A percentile compares a stretch with the other conserved stretches of the same genome.
Conservation (phyloP, 257 asterid genomes). For the Solanum dulcamara region DNA sequence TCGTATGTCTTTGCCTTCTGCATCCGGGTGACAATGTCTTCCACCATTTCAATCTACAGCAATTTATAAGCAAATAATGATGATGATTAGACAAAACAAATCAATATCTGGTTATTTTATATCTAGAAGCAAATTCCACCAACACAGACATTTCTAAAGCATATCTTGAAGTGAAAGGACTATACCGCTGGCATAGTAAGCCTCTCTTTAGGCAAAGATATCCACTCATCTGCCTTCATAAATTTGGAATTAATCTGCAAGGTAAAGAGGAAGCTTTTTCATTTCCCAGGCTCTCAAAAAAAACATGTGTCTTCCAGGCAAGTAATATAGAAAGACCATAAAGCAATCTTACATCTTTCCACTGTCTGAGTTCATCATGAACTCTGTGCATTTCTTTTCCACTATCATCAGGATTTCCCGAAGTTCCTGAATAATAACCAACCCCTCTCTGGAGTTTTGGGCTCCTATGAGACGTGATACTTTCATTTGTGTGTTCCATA, state of each 20-base stretch:
- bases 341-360: constrained; percentile 54
- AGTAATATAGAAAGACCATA: not conserved
- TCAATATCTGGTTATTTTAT: not conserved
- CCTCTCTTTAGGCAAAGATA: constrained; percentile 23
- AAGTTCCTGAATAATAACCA: constrained; percentile 12
- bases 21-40: constrained; percentile 40
- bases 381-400: constrained; percentile 10
- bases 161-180: constrained; percentile 1
- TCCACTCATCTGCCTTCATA: constrained; percentile 31
- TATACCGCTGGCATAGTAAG: constrained; percentile 36
- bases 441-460: constrained; percentile 49
- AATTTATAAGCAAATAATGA: not conserved
- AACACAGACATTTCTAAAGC: not conserved
- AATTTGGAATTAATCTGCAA: constrained; percentile 57
- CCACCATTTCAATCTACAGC: constrained; percentile 57
- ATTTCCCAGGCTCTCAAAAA: not conserved
- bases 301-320: not conserved
- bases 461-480: constrained; percentile 29
- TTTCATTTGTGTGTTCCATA: constrained; percentile 23
- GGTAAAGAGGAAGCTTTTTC: constrained; percentile 14
- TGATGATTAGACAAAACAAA: not conserved
- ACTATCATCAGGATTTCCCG: constrained; percentile 18
- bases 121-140: not conserved
- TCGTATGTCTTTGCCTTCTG: constrained; percentile 53
- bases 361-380: constrained; percentile 32